Evolutionary conservation across 2,329 filamentous ascomycete genomes (phyloP).

Genomic region (Penicillium frequentans): DNA sequence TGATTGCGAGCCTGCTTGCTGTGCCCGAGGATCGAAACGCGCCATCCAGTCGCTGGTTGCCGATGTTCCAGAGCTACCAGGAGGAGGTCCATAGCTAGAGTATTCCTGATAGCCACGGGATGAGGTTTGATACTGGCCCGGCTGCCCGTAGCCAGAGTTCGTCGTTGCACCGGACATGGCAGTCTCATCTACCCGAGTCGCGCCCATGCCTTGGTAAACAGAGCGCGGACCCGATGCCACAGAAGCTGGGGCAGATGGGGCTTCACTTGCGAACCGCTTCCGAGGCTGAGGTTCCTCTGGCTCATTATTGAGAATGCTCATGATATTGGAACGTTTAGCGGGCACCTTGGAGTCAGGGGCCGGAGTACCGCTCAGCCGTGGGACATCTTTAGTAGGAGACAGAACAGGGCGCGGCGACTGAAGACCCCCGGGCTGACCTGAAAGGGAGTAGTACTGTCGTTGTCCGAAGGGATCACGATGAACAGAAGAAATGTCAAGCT

Average conservation of each 20-base stretch:
- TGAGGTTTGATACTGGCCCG: conserved; percentile 28
- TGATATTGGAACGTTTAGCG: conserved; percentile 51
- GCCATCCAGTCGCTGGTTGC: conserved; percentile 44
- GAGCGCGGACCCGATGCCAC: conserved; percentile 27
- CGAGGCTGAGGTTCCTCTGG: conserved; percentile 47
- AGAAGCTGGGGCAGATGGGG: conserved; percentile 18
- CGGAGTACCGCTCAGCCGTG: conserved; percentile 34
- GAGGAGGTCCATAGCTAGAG: conserved; percentile 27
- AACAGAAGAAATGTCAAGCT: conserved; percentile 35
- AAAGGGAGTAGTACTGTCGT: conserved; percentile 32
- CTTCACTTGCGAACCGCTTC: conserved; percentile 47
- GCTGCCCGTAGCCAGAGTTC: conserved; percentile 30
- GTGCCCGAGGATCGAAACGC: conserved; percentile 42
- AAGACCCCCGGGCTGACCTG: conserved; percentile 26
- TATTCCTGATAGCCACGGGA: conserved; percentile 37
- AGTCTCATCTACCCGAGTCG: conserved; percentile 28
- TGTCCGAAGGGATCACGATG: conserved; percentile 39
- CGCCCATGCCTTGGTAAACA: conserved; percentile 26
- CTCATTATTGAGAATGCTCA: conserved; percentile 51
- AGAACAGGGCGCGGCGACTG: conserved; percentile 30
- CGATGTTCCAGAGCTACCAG: conserved; percentile 26
- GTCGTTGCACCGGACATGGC: conserved; percentile 20
- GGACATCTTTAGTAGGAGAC: conserved; percentile 38
- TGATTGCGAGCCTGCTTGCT: conserved; percentile 25
- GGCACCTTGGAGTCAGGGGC: conserved; percentile 41